Conservation (phyloP, 768 basidiomycete genomes). For the Podaxis sp. region DNA sequence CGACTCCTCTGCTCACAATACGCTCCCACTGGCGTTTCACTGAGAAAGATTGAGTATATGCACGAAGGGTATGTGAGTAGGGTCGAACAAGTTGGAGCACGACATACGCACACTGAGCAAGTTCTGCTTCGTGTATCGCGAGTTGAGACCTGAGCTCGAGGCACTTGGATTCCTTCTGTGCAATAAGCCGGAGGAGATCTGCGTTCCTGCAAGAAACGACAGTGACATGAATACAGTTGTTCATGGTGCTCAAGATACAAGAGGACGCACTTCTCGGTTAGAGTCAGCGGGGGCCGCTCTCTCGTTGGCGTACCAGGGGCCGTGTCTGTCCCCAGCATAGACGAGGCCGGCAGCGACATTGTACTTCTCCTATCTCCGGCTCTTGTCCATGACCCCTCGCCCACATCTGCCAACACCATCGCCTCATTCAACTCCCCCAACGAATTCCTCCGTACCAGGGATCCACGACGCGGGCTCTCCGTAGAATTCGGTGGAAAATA, state of each 20-base stretch:
- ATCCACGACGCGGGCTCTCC: constrained; percentile 9
- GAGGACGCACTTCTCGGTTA: constrained; percentile 65
- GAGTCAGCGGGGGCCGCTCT: constrained; percentile 47
- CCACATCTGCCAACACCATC: neutral
- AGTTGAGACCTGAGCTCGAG: constrained; percentile 78
- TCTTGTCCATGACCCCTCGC: constrained; percentile 15
- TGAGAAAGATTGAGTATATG: constrained; percentile 17
- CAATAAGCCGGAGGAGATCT: constrained; percentile 78
- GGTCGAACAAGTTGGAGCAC: neutral
- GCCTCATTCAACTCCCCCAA: constrained; percentile 1
- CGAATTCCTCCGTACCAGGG: constrained; percentile 14
- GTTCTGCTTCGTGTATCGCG: constrained; percentile 65
- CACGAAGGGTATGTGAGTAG: neutral
- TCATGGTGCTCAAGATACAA: neutral
- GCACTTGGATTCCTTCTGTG: constrained; percentile 82
- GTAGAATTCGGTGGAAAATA: constrained; percentile 33
- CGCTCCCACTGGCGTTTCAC: constrained; percentile 85
- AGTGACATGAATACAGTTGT: neutral
- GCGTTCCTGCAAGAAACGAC: constrained; percentile 51
- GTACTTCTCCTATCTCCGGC: constrained; percentile 25
- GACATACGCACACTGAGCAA: constrained; percentile 48
- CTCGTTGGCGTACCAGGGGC: constrained; percentile 10
- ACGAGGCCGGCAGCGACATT: constrained; percentile 10
- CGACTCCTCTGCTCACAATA: constrained; percentile 65
- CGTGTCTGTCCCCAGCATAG: constrained; percentile 8